phyloP scores from a whole-genome alignment of 345 rosid genomes.

The Cardiospermum halicacabum region DNA sequence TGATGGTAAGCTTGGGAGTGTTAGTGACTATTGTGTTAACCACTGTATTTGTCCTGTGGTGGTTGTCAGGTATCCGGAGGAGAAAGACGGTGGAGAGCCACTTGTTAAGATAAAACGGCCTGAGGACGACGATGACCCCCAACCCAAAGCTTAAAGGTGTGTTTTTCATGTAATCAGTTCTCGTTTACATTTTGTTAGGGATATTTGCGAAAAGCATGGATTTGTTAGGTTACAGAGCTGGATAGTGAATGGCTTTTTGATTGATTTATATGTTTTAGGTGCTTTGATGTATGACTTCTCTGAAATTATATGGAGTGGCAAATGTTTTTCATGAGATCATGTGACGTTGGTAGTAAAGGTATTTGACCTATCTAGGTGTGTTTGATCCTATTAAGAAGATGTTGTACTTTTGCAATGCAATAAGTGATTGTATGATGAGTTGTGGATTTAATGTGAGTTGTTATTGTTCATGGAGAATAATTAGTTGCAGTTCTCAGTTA shows the following conservation, averaged over 20 bases:
- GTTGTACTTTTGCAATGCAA: too few species aligned
- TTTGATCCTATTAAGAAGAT: too few species aligned
- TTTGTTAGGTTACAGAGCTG: not conserved
- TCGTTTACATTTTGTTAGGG: not conserved
- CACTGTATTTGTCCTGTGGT: constrained; percentile 90
- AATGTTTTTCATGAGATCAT: not conserved
- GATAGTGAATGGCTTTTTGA: too few species aligned
- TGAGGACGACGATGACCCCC: constrained; percentile 14
- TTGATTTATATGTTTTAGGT: too few species aligned
- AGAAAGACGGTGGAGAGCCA: constrained; percentile 39
- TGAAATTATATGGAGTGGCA: too few species aligned
- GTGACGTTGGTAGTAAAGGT: not conserved
- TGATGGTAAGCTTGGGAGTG: constrained; percentile 83
- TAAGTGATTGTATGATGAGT: not conserved
- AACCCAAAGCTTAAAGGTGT: constrained; percentile 39
- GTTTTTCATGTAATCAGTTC: not conserved
- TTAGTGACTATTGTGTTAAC: constrained; percentile 87
- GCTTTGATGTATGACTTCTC: too few species aligned
- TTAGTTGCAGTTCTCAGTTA: too few species aligned
- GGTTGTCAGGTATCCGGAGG: constrained; percentile 76
- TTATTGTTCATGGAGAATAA: not conserved
- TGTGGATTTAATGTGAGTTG: not conserved
- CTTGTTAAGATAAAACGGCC: constrained; percentile 32
- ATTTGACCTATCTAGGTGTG: not conserved
- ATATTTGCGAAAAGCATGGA: not conserved